Conservation (phyloP, 768 basidiomycete species). For the Termitomyces eurrhizus region DNA sequence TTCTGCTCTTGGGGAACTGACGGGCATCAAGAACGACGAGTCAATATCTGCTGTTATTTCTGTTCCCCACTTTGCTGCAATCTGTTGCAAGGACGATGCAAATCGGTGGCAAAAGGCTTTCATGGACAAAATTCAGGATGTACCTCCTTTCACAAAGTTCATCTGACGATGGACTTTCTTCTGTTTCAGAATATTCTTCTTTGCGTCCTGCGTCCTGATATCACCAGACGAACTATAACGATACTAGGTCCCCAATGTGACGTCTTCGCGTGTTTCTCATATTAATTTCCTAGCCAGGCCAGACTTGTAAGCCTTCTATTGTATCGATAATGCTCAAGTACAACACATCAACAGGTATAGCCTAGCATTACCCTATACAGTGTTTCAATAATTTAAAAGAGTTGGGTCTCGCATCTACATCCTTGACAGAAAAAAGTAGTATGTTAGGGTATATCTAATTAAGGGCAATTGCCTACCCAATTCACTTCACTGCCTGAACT, state of each 20-base stretch:
- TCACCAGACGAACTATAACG: not conserved
- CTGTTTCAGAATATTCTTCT: not conserved
- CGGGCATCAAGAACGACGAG: slow-evolving; percentile 12
- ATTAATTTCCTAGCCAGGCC: no score
- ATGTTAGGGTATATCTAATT: not conserved
- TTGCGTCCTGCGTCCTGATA: not conserved
- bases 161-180: not conserved
- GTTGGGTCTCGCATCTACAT: not conserved
- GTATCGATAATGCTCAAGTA: not conserved
- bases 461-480: not conserved
- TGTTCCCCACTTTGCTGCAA: slow-evolving; percentile 16
- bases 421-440: not conserved
- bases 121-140: slow-evolving; percentile 4
- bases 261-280: no score
- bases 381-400: not conserved
- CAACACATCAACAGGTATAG: not conserved
- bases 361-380: not conserved
- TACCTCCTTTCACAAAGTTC: slow-evolving; percentile 15
- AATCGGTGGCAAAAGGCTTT: slow-evolving; percentile 13
- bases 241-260: no score
- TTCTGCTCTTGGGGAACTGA: slow-evolving; percentile 8
- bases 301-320: no score
- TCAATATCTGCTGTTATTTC: slow-evolving; percentile 10
- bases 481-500: not conserved
- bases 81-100: slow-evolving; percentile 17